Evolutionary conservation across 345 rosid genomes (phyloP), one percentile per base, ranked within the genome.

Genomic region (Bruguiera parviflora): DNA sequence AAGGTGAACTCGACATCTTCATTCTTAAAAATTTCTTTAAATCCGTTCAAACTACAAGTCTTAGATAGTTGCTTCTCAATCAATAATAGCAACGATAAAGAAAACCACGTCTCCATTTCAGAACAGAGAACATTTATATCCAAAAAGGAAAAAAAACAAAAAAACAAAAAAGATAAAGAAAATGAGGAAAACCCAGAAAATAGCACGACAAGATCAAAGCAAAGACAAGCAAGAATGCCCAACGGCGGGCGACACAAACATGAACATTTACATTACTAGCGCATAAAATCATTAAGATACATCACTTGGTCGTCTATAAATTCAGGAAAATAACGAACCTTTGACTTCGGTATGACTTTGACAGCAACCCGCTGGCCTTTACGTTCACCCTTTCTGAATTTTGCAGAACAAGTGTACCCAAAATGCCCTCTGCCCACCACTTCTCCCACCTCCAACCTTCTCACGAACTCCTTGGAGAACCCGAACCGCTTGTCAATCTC

Each of bases 371-470:
- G 89, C 64, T 83, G 91, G 58, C 90, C 98, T 71, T 92, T 90
- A 57, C 80, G 79, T 69, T 86, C 95, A 60, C 99, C 98, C 78
- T 90, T 92, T 85, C 87, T 96, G 79, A 84, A 92, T 82, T 68
- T 89, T 21, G 97, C 99, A 72, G 90, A 85, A 70, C 99, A 92
- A 73, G 99, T 92, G 65, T 87, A 92, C 64, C 99, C 99, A 78
- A 89, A 92, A 86, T 96, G 99, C 33, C 99, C 99, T 75, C 99
- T 71, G 58, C 99, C 99, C 57, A 92, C 92, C 74, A 92, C 99
- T 35, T 86, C 90, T 32, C 94, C 96, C 10, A 92, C 61, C 64
- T 92, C 99, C 59, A 87, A 61, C 70, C 68, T 83, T 68, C 85
- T 87, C 35, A 67, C 78, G 61, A 96, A 73, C 70, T 92, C 92